These are phyloP conservation scores for Penicillium psychrosexuale DNA, from an alignment of 2,329 filamentous ascomycete species.

Conservation along the genomic window DNA sequence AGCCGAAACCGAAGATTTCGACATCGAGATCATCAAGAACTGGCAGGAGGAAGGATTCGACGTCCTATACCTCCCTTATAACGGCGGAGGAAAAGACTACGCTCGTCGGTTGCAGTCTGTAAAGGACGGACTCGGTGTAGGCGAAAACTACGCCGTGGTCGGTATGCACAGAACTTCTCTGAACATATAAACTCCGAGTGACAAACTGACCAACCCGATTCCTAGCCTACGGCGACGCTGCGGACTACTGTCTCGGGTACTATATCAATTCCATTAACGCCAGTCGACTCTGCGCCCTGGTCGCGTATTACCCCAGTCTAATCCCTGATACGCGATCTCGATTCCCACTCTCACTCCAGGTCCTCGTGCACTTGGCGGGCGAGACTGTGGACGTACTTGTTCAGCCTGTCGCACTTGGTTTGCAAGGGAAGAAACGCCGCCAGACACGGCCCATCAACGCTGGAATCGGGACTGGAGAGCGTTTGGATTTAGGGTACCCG, in stretches of 20 bases:
- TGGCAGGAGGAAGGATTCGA: conserved; percentile 62
- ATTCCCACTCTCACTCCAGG: conserved; percentile 40
- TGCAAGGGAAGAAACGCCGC: conserved; percentile 51
- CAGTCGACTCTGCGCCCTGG: conserved; percentile 52
- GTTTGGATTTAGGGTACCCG: conserved; percentile 32
- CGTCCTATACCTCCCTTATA: conserved; percentile 56
- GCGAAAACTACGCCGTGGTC: conserved; percentile 62
- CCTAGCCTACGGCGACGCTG: conserved; percentile 61
- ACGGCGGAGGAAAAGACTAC: conserved; percentile 51
- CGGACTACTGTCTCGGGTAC: conserved; percentile 57
- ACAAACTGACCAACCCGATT: neutral
- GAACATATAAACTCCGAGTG: neutral
- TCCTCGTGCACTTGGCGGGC: conserved; percentile 59
- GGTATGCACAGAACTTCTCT: conserved; percentile 42
- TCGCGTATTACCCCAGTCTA: conserved; percentile 61
- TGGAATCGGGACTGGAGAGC: conserved; percentile 52
- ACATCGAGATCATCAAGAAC: conserved; percentile 51
- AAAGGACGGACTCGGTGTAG: conserved; percentile 54
- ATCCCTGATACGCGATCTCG: conserved; percentile 50
- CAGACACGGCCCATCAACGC: conserved; percentile 49
- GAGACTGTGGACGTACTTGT: conserved; percentile 49
- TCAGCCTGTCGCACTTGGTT: conserved; percentile 51
- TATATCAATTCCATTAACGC: conserved; percentile 56
- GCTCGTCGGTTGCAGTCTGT: conserved; percentile 50
- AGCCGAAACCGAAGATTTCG: conserved; percentile 47